Percentiles rank a stretch among this genome's conserved stretches.
phyloP scores from a whole-genome alignment of 2,329 filamentous ascomycete species.

The Phialocephala subalpina region DNA sequence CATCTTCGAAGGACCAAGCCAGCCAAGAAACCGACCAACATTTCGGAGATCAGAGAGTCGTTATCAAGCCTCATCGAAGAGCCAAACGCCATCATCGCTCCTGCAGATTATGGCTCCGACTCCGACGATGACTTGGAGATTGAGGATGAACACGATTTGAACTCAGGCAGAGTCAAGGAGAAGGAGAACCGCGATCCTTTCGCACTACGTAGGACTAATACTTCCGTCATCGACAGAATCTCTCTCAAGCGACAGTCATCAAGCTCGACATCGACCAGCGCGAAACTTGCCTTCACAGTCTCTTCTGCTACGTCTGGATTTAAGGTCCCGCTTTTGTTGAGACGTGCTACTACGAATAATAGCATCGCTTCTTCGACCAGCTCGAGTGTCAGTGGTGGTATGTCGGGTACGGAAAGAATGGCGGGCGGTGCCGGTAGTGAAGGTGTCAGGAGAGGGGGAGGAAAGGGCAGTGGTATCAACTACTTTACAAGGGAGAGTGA shows the following conservation, averaged over 20 bases:
- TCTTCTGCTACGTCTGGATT: slow-evolving; percentile 55
- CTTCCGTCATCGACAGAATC: slow-evolving; percentile 75
- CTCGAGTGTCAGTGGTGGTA: slow-evolving; percentile 34
- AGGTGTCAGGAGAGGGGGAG: slow-evolving; percentile 64
- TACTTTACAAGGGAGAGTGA: slow-evolving; percentile 68
- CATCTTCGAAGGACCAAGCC: slow-evolving; percentile 66
- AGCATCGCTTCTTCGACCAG: slow-evolving; percentile 48
- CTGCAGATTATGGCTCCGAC: slow-evolving; percentile 59
- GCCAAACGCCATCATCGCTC: slow-evolving; percentile 55
- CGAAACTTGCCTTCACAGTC: slow-evolving; percentile 65
- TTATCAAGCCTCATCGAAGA: slow-evolving; percentile 85
- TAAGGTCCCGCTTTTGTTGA: slow-evolving; percentile 75
- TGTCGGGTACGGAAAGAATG: slow-evolving; percentile 41
- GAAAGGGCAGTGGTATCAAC: slow-evolving; percentile 67
- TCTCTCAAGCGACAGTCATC: slow-evolving; percentile 67
- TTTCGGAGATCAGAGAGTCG: slow-evolving; percentile 84
- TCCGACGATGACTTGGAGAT: slow-evolving; percentile 61
- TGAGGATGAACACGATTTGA: slow-evolving; percentile 57
- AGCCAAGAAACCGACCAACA: slow-evolving; percentile 73
- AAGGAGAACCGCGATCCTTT: slow-evolving; percentile 45
- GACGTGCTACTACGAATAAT: slow-evolving; percentile 75
- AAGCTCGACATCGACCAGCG: slow-evolving; percentile 43
- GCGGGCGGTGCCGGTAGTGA: slow-evolving; percentile 54
- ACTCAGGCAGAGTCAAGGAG: slow-evolving; percentile 37
- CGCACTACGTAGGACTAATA: slow-evolving; percentile 48